Evolutionary conservation across 257 asterid species (phyloP), one percentile per base, ranked within the genome.

Genomic region (Nicotiana knightiana): DNA sequence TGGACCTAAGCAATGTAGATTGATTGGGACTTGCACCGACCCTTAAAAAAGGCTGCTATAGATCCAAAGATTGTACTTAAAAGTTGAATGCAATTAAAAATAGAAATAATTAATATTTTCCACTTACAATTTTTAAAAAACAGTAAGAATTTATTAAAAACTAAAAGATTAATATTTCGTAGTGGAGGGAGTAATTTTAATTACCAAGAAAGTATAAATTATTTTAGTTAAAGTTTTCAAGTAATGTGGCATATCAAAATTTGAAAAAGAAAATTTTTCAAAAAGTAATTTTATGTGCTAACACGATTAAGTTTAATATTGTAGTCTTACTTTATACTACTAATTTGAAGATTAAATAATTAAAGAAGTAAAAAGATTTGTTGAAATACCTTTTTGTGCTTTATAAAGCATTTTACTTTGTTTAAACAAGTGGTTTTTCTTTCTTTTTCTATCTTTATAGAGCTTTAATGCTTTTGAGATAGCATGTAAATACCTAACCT

Each of bases 1-100:
- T 63, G 90, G 89, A 89, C 26, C 81, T 91, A 24, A 92, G 48
- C 92, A 1, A 92, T 89, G 83, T 93, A 93, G 0, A 86, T 91
- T 59, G 93, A 90, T 81, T 87, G 67, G 82, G 93, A 91, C 79
- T 57, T 63, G 82, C 87, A 86, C 90, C 88, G 86, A 80, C 88
- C 87, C 6, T 48, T 1, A 24, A 79, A 89, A 5, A 89, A 78
- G 85, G 91, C 71, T 88, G 93, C 90, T 68, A 67, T 28, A 35
- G 51, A 83, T 57, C 66, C 26, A 48, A 67, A 58, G 61, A 39
- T 64, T 65, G 57, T 51, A 63, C 75, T 77, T 5, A 79, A 88
- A 88, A 86, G 88, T 79, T 18, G 71, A 63, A 46, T 64, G 17
- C 58, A 71, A 43, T 71, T 71, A n/a, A 12, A 43, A 12, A 71